Percentiles rank a stretch among this genome's conserved stretches.
Evolutionary conservation across 495 filamentous ascomycete genomes (phyloP).

Genomic region (Aspergillus incahuasiensis): DNA sequence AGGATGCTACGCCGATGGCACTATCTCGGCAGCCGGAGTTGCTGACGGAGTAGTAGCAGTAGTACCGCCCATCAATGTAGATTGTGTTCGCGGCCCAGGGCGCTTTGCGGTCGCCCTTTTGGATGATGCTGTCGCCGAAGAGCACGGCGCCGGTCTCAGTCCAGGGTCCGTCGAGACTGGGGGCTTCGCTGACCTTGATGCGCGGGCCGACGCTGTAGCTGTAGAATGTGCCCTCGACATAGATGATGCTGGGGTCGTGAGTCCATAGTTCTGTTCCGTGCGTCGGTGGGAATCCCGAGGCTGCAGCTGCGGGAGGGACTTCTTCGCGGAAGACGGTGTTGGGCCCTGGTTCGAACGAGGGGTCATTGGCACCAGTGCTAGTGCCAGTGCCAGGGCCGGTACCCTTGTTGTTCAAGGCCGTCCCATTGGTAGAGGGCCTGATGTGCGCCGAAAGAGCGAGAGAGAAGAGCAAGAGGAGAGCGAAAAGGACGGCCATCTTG

Average conservation of each 20-base stretch:
- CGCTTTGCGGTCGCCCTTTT: conserved; percentile 33
- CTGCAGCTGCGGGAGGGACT: neutral
- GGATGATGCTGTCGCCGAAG: conserved; percentile 35
- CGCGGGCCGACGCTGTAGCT: conserved; percentile 34
- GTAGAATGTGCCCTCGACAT: conserved; percentile 30
- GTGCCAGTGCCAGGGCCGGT: neutral
- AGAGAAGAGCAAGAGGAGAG: neutral
- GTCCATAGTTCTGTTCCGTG: conserved; percentile 32
- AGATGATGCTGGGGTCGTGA: conserved; percentile 41
- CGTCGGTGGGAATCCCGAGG: conserved; percentile 20
- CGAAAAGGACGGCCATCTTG: conserved; percentile 5
- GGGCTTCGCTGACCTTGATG: conserved; percentile 33
- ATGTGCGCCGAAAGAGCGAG: conserved; percentile 1
- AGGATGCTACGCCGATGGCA: conserved; percentile 69
- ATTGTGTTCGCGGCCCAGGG: conserved; percentile 61
- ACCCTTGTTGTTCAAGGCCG: neutral
- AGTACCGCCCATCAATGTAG: conserved; percentile 53
- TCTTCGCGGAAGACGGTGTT: neutral
- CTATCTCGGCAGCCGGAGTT: conserved; percentile 62
- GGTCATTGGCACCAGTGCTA: neutral
- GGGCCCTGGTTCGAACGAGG: neutral
- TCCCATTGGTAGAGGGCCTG: neutral
- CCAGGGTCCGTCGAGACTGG: conserved; percentile 40
- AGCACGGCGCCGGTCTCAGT: conserved; percentile 32
- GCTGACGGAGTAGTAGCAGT: conserved; percentile 70